Evolutionary conservation across 352 stramenopile genomes (phyloP).

Genomic region (Phytopythium sindhum): DNA sequence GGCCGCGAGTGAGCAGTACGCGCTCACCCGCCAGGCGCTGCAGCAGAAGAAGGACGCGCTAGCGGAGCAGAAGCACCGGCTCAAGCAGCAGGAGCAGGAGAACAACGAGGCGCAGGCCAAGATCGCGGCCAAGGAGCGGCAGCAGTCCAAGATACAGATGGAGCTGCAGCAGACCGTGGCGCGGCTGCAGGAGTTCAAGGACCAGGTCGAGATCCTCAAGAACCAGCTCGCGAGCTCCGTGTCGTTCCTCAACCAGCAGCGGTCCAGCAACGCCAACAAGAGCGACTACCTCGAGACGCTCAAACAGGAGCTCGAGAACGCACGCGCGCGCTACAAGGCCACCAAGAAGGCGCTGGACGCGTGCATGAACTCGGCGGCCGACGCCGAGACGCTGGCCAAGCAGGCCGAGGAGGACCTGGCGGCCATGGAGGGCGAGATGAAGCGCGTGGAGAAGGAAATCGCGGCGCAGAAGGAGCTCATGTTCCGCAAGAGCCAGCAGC

Average conservation of each 20-base stretch:
- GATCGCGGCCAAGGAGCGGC: slow-evolving; percentile 65
- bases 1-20: slow-evolving; percentile 88
- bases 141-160: slow-evolving; percentile 65
- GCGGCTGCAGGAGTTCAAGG: slow-evolving; percentile 78
- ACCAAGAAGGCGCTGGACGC: slow-evolving; percentile 78
- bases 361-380: slow-evolving; percentile 62
- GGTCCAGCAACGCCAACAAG: slow-evolving; percentile 72
- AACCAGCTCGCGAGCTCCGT: slow-evolving; percentile 88
- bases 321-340: slow-evolving; percentile 71
- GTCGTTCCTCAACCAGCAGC: slow-evolving; percentile 78
- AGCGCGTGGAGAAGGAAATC: slow-evolving; percentile 75
- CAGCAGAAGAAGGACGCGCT: slow-evolving; percentile 71
- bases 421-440: slow-evolving; percentile 57
- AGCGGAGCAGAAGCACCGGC: slow-evolving; percentile 64
- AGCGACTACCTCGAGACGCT: slow-evolving; percentile 72
- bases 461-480: slow-evolving; percentile 89
- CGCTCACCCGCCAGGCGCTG: slow-evolving; percentile 44
- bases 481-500: slow-evolving; percentile 89
- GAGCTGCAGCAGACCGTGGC: slow-evolving; percentile 56
- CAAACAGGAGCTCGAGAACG: slow-evolving; percentile 68
- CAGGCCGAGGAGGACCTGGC: slow-evolving; percentile 77
- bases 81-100: slow-evolving; percentile 84
- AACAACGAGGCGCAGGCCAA: slow-evolving; percentile 79
- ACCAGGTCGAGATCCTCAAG: slow-evolving; percentile 92
- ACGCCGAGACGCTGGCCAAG: slow-evolving; percentile 84